Percentiles rank a stretch among this genome's conserved stretches.
Evolutionary conservation across 805 yeast genomes (phyloP).

Genomic region (Sungouiozyma ichnusensis): DNA sequence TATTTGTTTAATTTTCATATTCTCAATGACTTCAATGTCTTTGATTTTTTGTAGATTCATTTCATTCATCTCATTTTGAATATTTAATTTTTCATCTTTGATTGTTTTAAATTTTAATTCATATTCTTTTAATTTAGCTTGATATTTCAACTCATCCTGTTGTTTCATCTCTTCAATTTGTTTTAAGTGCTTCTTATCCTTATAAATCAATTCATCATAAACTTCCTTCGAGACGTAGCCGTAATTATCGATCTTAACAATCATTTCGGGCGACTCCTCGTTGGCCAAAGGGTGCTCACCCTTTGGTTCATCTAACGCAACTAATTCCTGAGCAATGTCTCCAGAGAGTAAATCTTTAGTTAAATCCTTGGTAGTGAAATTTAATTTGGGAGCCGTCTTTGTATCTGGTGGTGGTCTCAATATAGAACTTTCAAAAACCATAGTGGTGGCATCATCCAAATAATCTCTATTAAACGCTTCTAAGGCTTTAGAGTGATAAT

Average conservation of each 20-base stretch:
- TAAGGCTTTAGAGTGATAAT: not conserved
- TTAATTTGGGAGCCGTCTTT: not conserved
- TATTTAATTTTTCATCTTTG: constrained; percentile 14
- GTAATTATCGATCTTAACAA: constrained; percentile 18
- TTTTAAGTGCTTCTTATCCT: constrained; percentile 13
- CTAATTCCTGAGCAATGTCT: not conserved
- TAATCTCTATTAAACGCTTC: not conserved
- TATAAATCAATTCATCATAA: constrained; percentile 20
- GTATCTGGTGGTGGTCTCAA: not conserved
- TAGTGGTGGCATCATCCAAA: not conserved
- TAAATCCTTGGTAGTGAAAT: not conserved
- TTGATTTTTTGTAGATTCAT: constrained; percentile 15
- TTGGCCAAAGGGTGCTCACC: not conserved
- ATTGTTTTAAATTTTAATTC: constrained; percentile 12
- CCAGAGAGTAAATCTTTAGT: not conserved
- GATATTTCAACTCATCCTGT: constrained; percentile 11
- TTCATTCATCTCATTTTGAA: constrained; percentile 15
- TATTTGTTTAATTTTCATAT: constrained; percentile 13
- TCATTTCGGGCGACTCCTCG: constrained; percentile 9
- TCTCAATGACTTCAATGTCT: constrained; percentile 19
- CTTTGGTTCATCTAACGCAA: not conserved
- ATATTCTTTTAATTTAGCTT: constrained; percentile 14
- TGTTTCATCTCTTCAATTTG: constrained; percentile 11
- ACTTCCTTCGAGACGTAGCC: constrained; percentile 23
- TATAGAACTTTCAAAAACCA: not conserved